phyloP scores from a whole-genome alignment of 192 early-diverging fungal genomes.

The Coemansia reversa region DNA sequence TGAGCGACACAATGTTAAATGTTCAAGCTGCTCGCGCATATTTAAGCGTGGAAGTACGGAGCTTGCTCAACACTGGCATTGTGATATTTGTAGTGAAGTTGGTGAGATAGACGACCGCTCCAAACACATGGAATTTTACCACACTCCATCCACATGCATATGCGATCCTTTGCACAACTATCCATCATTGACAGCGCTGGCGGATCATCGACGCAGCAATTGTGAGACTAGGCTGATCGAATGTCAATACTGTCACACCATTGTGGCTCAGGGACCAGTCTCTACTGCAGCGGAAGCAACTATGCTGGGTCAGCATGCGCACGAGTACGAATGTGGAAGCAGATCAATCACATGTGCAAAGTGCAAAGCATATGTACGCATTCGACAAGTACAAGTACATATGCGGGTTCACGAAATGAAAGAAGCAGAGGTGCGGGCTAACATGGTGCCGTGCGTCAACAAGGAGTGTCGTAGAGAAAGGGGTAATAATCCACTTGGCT shows the following conservation, averaged over 20 bases:
- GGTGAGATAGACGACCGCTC: conserved; percentile 53
- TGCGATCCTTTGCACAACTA: conserved; percentile 53
- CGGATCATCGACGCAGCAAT: conserved; percentile 62
- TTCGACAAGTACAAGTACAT: conserved; percentile 81
- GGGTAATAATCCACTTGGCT: conserved; percentile 57
- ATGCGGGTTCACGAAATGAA: conserved; percentile 65
- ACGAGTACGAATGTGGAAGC: conserved; percentile 84
- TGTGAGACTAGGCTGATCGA: conserved; percentile 76
- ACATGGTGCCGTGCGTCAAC: conserved; percentile 72
- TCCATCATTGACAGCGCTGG: conserved; percentile 55
- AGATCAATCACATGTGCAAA: conserved; percentile 80
- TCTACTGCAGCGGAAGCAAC: conserved; percentile 61
- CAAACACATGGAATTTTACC: conserved; percentile 70
- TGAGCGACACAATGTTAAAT: conserved; percentile 73
- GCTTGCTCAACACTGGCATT: conserved; percentile 79
- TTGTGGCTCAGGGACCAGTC: conserved; percentile 62
- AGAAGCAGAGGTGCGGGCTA: conserved; percentile 52
- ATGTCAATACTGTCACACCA: conserved; percentile 80
- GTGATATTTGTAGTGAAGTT: conserved; percentile 62
- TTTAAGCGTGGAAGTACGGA: conserved; percentile 67
- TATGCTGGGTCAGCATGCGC: conserved; percentile 62
- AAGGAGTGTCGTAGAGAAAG: conserved; percentile 64
- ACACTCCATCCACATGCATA: conserved; percentile 60
- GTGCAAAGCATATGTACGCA: conserved; percentile 67
- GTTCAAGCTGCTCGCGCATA: conserved; percentile 61